Conservation (phyloP, 345 rosid genomes). For the Raphanus raphanistrum region DNA sequence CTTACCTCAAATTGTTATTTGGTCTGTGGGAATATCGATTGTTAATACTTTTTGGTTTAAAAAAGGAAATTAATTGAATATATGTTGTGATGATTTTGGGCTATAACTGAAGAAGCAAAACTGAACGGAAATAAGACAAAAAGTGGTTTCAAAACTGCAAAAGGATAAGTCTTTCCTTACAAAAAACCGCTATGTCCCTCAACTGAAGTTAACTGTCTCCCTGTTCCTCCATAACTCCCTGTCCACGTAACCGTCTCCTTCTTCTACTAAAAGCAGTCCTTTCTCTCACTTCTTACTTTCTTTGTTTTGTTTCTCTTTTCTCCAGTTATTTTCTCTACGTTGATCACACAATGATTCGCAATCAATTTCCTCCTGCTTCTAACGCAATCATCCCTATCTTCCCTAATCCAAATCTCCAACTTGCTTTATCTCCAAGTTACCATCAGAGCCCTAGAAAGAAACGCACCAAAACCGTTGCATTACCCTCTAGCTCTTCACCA, state of each 20-base stretch:
- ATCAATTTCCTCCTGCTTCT: constrained; percentile 25
- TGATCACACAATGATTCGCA: constrained; percentile 23
- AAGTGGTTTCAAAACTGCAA: constrained; percentile 8
- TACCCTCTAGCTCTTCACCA: constrained; percentile 23
- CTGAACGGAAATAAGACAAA: not conserved
- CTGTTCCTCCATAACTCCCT: constrained; percentile 34
- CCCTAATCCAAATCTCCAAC: constrained; percentile 27
- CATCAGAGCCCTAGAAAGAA: constrained; percentile 49
- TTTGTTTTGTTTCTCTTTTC: constrained; percentile 3
- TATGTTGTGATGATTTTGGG: not conserved
- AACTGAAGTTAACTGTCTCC: constrained; percentile 37
- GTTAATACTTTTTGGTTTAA: not conserved
- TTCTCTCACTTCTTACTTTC: constrained; percentile 17
- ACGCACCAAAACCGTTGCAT: constrained; percentile 42
- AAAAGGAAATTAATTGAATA: not conserved
- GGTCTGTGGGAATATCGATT: not conserved
- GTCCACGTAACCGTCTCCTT: constrained; percentile 33
- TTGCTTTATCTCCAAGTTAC: constrained; percentile 38
- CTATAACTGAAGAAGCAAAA: not conserved
- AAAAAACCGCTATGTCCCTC: constrained; percentile 35
- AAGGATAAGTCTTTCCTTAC: constrained; percentile 10
- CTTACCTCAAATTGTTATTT: constrained; percentile 1
- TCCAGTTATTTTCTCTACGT: not conserved
- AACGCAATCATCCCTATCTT: constrained; percentile 13
- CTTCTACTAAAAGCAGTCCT: constrained; percentile 38